Percentiles rank a stretch among this genome's conserved stretches.
Conservation (phyloP, 768 basidiomycete species). For the Boletus huronensis region DNA sequence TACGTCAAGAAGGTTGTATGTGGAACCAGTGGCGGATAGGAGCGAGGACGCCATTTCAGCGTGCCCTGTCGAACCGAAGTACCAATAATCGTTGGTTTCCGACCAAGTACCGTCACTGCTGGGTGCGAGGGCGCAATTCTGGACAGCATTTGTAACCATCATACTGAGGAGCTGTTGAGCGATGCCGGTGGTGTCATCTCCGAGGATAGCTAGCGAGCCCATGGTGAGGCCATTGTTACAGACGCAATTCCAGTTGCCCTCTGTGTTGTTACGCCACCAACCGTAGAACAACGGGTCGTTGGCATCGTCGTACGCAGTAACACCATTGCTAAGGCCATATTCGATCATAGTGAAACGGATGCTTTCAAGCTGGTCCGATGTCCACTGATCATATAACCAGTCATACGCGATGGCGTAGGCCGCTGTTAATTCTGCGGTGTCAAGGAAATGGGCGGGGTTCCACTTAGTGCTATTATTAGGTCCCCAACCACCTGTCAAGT, state of each 20-base stretch:
- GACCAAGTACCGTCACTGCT: slow-evolving; percentile 83
- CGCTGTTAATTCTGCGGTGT: slow-evolving; percentile 82
- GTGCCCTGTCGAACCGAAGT: slow-evolving; percentile 88
- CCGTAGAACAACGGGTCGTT: slow-evolving; percentile 39
- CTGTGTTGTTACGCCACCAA: slow-evolving; percentile 75
- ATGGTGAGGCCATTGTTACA: slow-evolving; percentile 89
- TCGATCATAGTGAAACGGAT: slow-evolving; percentile 72
- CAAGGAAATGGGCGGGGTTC: slow-evolving; percentile 92
- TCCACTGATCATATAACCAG: slow-evolving; percentile 90
- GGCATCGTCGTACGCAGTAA: slow-evolving; percentile 45
- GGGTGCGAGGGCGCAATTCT: slow-evolving; percentile 67
- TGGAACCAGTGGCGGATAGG: slow-evolving; percentile 79
- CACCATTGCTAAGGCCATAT: slow-evolving; percentile 72
- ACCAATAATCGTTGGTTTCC: slow-evolving; percentile 95
- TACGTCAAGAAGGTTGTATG: slow-evolving; percentile 63
- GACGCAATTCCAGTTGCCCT: slow-evolving; percentile 98
- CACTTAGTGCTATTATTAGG: slow-evolving; percentile 59
- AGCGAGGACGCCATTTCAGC: slow-evolving; percentile 87
- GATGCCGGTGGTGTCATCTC: slow-evolving; percentile 72
- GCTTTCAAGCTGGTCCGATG: slow-evolving; percentile 59
- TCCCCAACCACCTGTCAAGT: slow-evolving; percentile 64
- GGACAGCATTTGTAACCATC: slow-evolving; percentile 70
- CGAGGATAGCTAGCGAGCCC: slow-evolving; percentile 86
- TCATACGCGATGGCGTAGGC: slow-evolving; percentile 95
- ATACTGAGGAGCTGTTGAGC: slow-evolving; percentile 63